phyloP scores from a whole-genome alignment of 1,284 basidiomycete genomes.

The Golubevia pallescens region DNA sequence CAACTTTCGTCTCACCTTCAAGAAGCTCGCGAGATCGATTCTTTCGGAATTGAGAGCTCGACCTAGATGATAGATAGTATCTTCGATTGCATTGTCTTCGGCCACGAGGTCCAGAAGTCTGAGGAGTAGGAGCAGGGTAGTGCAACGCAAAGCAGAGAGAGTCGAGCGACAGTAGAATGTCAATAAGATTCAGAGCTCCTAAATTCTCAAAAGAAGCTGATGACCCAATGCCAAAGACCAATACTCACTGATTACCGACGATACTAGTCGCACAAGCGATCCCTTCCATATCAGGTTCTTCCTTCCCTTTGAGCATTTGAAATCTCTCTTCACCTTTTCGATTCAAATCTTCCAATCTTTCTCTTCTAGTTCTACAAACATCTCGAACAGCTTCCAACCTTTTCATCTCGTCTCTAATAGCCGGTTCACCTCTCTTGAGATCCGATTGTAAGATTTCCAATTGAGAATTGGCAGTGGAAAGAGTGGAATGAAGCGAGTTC shows the following conservation, averaged over 20 bases:
- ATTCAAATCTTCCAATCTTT: slow-evolving; percentile 73
- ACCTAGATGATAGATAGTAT: slow-evolving; percentile 95
- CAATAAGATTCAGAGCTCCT: slow-evolving; percentile 59
- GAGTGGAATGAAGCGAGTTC: slow-evolving; percentile 72
- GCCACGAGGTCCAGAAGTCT: slow-evolving; percentile 92
- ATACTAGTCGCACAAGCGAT: slow-evolving; percentile 49
- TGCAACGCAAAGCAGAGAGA: background rate
- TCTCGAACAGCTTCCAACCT: slow-evolving; percentile 92
- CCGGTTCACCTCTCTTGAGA: slow-evolving; percentile 84
- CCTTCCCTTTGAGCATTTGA: slow-evolving; percentile 66
- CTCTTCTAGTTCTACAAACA: slow-evolving; percentile 81
- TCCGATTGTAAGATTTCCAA: slow-evolving; percentile 80
- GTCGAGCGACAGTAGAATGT: no score
- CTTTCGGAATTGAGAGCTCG: slow-evolving; percentile 85
- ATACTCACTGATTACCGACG: slow-evolving; percentile 45
- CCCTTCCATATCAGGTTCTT: slow-evolving; percentile 38
- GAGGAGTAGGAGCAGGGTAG: slow-evolving; percentile 7
- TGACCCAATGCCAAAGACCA: no score
- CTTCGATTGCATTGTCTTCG: slow-evolving; percentile 98
- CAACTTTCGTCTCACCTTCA: slow-evolving; percentile 25
- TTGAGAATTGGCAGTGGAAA: slow-evolving; percentile 76
- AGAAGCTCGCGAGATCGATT: slow-evolving; percentile 47
- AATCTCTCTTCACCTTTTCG: slow-evolving; percentile 74
- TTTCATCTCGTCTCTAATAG: slow-evolving; percentile 92
- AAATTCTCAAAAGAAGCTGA: slow-evolving; percentile 7